Evolutionary conservation across 495 filamentous ascomycete species (phyloP).

Genomic region (Tuber indicum): DNA sequence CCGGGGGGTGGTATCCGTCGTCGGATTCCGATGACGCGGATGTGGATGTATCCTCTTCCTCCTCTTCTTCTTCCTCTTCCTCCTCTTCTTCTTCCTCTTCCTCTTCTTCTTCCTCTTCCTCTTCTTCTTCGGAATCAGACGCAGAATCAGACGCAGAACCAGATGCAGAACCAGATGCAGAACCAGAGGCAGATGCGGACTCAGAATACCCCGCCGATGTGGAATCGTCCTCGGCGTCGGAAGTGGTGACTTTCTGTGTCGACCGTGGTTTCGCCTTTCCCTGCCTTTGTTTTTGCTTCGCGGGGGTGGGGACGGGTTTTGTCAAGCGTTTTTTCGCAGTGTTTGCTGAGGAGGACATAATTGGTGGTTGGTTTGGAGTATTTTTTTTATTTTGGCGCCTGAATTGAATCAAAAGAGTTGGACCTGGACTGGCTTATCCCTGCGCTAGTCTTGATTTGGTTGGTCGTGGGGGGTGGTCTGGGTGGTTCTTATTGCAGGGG

Average conservation of each 20-base stretch:
- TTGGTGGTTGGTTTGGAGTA: neutral
- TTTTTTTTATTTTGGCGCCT: neutral
- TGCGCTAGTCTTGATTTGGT: neutral
- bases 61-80: neutral
- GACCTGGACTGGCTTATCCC: neutral
- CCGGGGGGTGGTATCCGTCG: constrained; percentile 18
- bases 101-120: constrained; percentile 4
- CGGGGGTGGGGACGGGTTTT: neutral
- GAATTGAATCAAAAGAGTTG: neutral
- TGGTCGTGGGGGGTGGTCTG: neutral
- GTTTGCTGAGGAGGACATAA: constrained; percentile 3
- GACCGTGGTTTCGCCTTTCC: neutral
- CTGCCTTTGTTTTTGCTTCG: neutral
- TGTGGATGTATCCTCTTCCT: neutral
- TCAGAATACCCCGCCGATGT: neutral
- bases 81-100: neutral
- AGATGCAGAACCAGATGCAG: neutral
- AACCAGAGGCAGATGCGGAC: neutral
- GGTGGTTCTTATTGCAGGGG: neutral
- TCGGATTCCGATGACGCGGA: neutral
- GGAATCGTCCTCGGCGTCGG: neutral
- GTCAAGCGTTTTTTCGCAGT: neutral
- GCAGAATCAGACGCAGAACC: neutral
- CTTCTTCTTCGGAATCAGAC: constrained; percentile 8
- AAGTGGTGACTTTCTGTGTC: neutral